Evolutionary conservation across 768 basidiomycete species (phyloP).

Genomic region (Mrakia frigida): DNA sequence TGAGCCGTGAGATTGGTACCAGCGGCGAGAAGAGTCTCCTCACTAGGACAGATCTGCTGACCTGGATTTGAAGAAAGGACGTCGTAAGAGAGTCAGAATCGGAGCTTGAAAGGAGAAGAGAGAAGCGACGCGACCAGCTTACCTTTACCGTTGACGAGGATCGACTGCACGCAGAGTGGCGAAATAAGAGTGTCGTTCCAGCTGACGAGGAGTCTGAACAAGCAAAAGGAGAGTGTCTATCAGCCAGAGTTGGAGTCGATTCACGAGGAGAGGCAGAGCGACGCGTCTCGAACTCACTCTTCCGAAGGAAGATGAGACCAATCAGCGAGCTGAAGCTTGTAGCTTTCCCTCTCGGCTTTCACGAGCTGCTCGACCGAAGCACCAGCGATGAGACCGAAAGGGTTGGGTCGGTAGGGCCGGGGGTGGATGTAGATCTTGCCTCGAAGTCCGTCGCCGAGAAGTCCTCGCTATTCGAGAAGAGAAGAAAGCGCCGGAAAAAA

Average conservation of each 20-base stretch:
- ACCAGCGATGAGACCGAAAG: neutral
- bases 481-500: no score
- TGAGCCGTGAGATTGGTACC: neutral
- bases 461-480: neutral
- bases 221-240: neutral
- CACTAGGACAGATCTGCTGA: neutral
- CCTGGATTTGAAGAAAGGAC: neutral
- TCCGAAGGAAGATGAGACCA: neutral
- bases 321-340: neutral
- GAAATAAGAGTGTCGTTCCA: neutral
- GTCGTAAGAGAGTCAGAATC: neutral
- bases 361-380: neutral
- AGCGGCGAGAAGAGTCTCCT: neutral
- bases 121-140: neutral
- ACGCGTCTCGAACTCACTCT: neutral
- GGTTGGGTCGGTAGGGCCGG: neutral
- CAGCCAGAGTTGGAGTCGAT: neutral
- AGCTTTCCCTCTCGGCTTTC: neutral
- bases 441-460: neutral
- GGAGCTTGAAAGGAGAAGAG: neutral
- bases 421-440: neutral
- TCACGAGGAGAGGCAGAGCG: neutral
- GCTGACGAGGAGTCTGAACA: neutral
- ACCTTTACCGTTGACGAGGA: neutral
- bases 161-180: neutral